A percentile compares a stretch with the other conserved stretches of the same genome.
These are phyloP conservation scores for Aspergillus oerlinghausenensis DNA, from an alignment of 2,329 filamentous ascomycete species.

Conservation along the genomic window DNA sequence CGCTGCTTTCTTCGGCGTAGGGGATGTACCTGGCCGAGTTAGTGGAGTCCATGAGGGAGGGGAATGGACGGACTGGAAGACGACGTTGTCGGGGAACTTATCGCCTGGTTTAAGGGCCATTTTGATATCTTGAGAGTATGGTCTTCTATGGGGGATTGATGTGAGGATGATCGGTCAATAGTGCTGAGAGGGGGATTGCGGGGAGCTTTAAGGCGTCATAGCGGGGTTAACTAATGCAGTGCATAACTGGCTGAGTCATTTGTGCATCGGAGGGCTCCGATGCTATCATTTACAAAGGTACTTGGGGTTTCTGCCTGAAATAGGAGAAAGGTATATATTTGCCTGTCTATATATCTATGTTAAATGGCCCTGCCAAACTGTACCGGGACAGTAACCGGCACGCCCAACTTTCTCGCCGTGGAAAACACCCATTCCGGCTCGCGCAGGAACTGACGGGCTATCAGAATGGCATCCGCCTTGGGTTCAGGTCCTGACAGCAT, in stretches of 20 bases:
- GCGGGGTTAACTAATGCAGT: neutral
- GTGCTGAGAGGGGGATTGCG: neutral
- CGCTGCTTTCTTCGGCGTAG: constrained; percentile 64
- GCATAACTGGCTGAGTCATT: neutral
- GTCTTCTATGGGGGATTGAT: too few relatives aligned
- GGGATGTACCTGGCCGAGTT: constrained; percentile 61
- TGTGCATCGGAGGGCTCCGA: neutral
- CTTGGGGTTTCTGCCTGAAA: neutral
- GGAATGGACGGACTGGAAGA: constrained; percentile 59
- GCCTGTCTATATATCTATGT: neutral
- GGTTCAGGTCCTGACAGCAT: constrained; percentile 25
- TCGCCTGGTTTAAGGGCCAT: constrained; percentile 69
- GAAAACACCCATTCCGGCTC: constrained; percentile 53
- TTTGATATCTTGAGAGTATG: neutral
- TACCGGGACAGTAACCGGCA: constrained; percentile 46
- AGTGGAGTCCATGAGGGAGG: neutral
- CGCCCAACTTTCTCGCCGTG: constrained; percentile 46
- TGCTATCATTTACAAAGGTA: neutral
- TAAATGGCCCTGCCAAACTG: constrained; percentile 39
- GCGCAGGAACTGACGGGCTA: constrained; percentile 52
- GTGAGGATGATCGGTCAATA: too few relatives aligned
- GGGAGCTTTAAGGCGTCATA: neutral
- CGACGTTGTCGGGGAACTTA: constrained; percentile 71
- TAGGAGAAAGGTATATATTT: neutral
- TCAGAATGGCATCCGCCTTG: constrained; percentile 46